These are phyloP conservation scores for Aurifilum marmelostoma DNA, from an alignment of 2,329 filamentous ascomycete genomes.

Conservation along the genomic window DNA sequence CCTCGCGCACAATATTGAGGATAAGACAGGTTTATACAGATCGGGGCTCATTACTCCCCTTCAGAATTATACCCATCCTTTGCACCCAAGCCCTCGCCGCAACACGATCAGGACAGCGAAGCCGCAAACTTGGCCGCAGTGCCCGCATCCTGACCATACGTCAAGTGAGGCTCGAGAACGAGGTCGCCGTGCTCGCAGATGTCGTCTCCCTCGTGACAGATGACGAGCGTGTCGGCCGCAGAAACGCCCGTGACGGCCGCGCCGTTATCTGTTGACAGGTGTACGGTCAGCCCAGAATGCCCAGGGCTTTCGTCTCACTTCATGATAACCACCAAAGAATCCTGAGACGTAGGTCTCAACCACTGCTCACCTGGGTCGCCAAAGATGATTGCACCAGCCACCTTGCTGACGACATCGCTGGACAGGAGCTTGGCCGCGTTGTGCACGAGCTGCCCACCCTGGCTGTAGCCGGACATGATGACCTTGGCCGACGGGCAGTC, in stretches of 20 bases:
- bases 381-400: slow-evolving; percentile 23
- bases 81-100: no score
- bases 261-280: slow-evolving; percentile 25
- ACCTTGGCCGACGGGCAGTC: slow-evolving; percentile 40
- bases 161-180: slow-evolving; percentile 10
- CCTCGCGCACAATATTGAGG: not conserved
- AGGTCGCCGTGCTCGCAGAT: slow-evolving; percentile 21
- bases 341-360: no score
- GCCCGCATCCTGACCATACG: slow-evolving; percentile 1
- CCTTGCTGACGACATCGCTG: not conserved
- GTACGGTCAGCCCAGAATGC: not conserved
- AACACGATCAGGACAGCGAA: not conserved
- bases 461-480: slow-evolving; percentile 42
- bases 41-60: no score
- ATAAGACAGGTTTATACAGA: no score
- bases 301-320: not conserved
- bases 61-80: no score
- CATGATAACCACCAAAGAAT: no score
- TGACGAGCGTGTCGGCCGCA: slow-evolving; percentile 16
- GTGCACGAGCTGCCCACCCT: slow-evolving; percentile 34
- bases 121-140: slow-evolving; percentile 10
- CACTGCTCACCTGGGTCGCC: slow-evolving; percentile 20
- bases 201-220: slow-evolving; percentile 28
- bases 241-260: slow-evolving; percentile 25
- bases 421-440: slow-evolving; percentile 27